Evolutionary conservation across 2,329 filamentous ascomycete genomes (phyloP).

Genomic region (Stachybotrys chartarum): DNA sequence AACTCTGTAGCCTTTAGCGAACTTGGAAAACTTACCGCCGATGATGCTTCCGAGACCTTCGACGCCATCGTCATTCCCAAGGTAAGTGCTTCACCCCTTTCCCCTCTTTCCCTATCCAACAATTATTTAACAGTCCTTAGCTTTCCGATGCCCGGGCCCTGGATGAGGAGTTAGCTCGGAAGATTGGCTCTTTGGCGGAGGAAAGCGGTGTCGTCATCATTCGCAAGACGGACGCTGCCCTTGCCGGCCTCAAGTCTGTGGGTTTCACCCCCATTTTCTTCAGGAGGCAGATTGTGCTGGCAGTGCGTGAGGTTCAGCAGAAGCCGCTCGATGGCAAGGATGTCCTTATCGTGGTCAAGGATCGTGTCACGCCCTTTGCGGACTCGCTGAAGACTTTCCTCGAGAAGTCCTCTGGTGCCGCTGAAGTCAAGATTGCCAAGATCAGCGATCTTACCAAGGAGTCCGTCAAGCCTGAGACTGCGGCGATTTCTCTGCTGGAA

Average conservation of each 20-base stretch:
- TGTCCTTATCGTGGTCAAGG: background rate
- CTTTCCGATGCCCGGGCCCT: background rate
- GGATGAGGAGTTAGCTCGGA: background rate
- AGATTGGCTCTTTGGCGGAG: background rate
- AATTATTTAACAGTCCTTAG: too few relatives aligned
- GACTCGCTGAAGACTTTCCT: background rate
- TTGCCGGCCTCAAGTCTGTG: background rate
- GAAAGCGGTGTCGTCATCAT: background rate
- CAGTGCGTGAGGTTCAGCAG: background rate
- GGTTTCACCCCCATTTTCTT: background rate
- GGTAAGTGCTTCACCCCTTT: too few relatives aligned
- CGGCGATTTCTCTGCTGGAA: slow-evolving; percentile 1
- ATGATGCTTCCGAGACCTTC: background rate
- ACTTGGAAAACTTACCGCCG: background rate
- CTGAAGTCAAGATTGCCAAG: background rate
- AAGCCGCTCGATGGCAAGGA: background rate
- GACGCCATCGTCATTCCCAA: too few relatives aligned
- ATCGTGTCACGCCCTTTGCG: background rate
- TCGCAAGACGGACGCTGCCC: background rate
- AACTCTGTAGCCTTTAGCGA: background rate
- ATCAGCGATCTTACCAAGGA: background rate
- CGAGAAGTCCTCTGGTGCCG: background rate
- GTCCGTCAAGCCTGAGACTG: background rate
- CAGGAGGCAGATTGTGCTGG: background rate
- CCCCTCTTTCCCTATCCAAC: too few relatives aligned